These are phyloP conservation scores for Pleurotus sapidus DNA, from an alignment of 768 basidiomycete genomes.

Conservation along the genomic window DNA sequence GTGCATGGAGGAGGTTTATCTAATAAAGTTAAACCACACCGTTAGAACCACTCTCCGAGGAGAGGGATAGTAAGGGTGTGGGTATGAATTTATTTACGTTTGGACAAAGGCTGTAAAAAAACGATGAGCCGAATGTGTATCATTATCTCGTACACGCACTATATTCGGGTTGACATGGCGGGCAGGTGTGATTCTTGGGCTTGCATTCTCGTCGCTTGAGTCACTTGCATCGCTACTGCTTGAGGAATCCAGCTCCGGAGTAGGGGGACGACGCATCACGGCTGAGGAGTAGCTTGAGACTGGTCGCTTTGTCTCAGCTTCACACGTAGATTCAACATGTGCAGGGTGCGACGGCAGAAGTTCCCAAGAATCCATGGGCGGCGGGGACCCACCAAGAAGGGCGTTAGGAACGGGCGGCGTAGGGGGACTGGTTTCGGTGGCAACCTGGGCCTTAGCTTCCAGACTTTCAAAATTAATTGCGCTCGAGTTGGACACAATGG, in stretches of 20 bases:
- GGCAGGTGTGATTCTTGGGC: slow-evolving; percentile 21
- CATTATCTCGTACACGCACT: slow-evolving; percentile 25
- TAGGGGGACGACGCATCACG: slow-evolving; percentile 26
- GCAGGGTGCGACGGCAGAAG: not conserved
- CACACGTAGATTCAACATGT: not conserved
- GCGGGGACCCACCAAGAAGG: not conserved
- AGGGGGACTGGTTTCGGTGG: not conserved
- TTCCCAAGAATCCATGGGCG: too few relatives aligned
- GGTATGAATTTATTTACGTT: slow-evolving; percentile 42
- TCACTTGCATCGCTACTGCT: slow-evolving; percentile 46
- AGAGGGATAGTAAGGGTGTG: not conserved
- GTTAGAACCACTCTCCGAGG: slow-evolving; percentile 11
- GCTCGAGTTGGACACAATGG: slow-evolving; percentile 1
- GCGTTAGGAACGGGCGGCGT: not conserved
- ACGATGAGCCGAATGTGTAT: slow-evolving; percentile 17
- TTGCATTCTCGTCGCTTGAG: slow-evolving; percentile 32
- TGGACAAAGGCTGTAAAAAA: slow-evolving; percentile 47
- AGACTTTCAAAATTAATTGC: not conserved
- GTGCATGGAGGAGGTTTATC: slow-evolving; percentile 69
- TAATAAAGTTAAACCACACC: slow-evolving; percentile 19
- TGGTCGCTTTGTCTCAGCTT: slow-evolving; percentile 8
- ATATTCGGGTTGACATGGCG: slow-evolving; percentile 51
- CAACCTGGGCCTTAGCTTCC: not conserved
- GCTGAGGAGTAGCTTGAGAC: slow-evolving; percentile 44
- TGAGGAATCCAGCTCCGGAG: slow-evolving; percentile 38